Evolutionary conservation across 1,284 basidiomycete genomes (phyloP).

Genomic region (Moniliella sp.): DNA sequence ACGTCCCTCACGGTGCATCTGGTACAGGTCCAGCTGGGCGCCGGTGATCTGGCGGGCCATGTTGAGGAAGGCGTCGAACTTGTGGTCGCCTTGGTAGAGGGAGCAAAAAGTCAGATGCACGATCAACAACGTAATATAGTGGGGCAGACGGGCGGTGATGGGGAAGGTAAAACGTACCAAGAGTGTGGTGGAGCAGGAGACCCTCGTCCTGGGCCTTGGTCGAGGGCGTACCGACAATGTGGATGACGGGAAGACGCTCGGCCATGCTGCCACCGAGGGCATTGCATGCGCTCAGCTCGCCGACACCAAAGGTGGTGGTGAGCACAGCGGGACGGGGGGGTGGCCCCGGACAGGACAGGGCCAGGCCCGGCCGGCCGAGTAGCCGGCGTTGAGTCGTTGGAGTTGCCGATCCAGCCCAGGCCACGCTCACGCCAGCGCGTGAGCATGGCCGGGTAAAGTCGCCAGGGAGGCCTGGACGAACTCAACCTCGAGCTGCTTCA

Average conservation of each 20-base stretch:
- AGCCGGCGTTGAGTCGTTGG: slow-evolving; percentile 46
- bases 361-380: slow-evolving; percentile 3
- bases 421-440: slow-evolving; percentile 60
- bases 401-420: slow-evolving; percentile 55
- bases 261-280: slow-evolving; percentile 41
- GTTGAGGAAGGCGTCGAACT: slow-evolving; percentile 52
- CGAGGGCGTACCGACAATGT: slow-evolving; percentile 68
- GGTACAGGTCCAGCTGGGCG: too few relatives aligned
- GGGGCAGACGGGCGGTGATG: too few relatives aligned
- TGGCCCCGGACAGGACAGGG: too few relatives aligned
- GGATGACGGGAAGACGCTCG: slow-evolving; percentile 74
- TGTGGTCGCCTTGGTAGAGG: slow-evolving; percentile 21
- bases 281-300: slow-evolving; percentile 40
- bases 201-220: slow-evolving; percentile 46
- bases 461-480: slow-evolving; percentile 65
- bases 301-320: slow-evolving; percentile 59
- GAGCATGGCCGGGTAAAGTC: slow-evolving; percentile 70
- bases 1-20: too few relatives aligned
- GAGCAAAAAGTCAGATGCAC: too few relatives aligned
- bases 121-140: too few relatives aligned
- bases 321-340: slow-evolving; percentile 5
- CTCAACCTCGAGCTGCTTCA: slow-evolving; percentile 34
- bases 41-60: slow-evolving; percentile 53
- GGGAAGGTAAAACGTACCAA: too few relatives aligned
- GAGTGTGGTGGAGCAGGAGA: slow-evolving; percentile 34